Conservation (phyloP, 139 green algal genomes). For the Chlorella sp. region DNA sequence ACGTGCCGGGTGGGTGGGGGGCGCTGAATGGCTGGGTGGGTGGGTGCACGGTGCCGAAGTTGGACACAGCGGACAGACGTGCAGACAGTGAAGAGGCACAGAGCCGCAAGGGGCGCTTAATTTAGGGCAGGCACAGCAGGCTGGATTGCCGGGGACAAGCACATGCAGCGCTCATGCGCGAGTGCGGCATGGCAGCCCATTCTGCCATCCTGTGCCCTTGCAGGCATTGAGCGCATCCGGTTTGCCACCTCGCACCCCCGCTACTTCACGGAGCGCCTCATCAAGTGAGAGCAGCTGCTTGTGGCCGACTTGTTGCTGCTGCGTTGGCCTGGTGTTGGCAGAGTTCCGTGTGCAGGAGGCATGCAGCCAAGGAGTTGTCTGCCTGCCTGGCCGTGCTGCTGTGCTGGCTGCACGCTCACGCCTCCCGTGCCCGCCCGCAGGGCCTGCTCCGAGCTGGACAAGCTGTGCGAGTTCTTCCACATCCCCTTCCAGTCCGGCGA, state of each 20-base stretch:
- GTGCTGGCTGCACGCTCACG: no score
- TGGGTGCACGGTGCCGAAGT: no score
- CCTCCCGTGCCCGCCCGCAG: constrained; percentile 3
- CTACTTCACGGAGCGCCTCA: constrained; percentile 88
- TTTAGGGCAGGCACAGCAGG: neutral
- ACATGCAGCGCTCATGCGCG: no score
- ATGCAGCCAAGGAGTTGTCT: no score
- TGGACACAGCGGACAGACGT: no score
- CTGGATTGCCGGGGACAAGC: no score
- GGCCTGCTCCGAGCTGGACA: constrained; percentile 91
- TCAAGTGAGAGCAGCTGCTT: constrained; percentile 45
- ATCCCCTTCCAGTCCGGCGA: constrained; percentile 97
- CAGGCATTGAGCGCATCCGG: constrained; percentile 93
- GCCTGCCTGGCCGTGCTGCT: no score
- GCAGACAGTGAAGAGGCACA: neutral
- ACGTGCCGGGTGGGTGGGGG: constrained; percentile 61
- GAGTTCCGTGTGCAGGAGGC: neutral
- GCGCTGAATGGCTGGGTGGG: neutral
- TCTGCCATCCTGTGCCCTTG: neutral
- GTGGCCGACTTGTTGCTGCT: no score
- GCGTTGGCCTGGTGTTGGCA: no score
- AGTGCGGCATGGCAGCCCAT: neutral
- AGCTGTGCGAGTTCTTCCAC: constrained; percentile 99
- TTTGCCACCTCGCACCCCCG: constrained; percentile 96
- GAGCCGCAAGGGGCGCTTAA: neutral